Percentiles rank a stretch among this genome's conserved stretches.
phyloP scores from a whole-genome alignment of 169 alveolate species.

The Cryptosporidium canis region DNA sequence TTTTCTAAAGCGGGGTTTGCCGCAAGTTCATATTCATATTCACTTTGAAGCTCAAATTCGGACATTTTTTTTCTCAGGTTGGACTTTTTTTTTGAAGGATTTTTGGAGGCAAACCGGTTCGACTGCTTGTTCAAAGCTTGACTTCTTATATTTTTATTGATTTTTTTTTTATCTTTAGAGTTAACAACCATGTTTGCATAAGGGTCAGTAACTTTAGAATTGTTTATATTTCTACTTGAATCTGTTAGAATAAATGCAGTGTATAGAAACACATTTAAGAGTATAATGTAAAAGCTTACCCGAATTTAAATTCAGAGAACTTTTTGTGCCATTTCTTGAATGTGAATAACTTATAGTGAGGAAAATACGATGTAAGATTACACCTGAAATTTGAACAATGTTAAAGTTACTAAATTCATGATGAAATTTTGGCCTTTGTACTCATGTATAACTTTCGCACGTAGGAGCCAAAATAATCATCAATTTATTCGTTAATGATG shows the following conservation, averaged over 20 bases:
- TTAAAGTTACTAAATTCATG: not conserved
- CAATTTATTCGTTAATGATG: not conserved
- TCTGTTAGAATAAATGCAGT: not conserved
- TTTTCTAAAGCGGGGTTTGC: constrained; percentile 22
- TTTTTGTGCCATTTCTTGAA: not conserved
- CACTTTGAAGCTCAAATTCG: constrained; percentile 6
- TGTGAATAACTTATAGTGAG: constrained; percentile 30
- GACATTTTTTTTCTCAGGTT: constrained; percentile 36
- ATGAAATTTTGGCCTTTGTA: not conserved
- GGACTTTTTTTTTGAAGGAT: not conserved
- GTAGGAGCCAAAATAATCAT: not conserved
- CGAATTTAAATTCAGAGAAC: not conserved
- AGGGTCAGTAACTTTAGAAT: not conserved
- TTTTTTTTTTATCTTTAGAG: not conserved
- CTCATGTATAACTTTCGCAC: not conserved
- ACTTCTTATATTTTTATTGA: not conserved
- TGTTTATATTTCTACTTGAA: not conserved
- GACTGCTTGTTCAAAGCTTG: not conserved
- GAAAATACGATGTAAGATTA: constrained; percentile 55
- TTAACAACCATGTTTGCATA: constrained; percentile 6
- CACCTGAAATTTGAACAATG: constrained; percentile 9
- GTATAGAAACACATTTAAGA: not conserved
- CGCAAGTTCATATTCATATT: constrained; percentile 38
- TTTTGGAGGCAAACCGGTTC: not conserved
- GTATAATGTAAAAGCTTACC: not conserved